These are phyloP conservation scores for Nakazawaea holstii DNA, from an alignment of 805 yeast genomes.

Conservation along the genomic window DNA sequence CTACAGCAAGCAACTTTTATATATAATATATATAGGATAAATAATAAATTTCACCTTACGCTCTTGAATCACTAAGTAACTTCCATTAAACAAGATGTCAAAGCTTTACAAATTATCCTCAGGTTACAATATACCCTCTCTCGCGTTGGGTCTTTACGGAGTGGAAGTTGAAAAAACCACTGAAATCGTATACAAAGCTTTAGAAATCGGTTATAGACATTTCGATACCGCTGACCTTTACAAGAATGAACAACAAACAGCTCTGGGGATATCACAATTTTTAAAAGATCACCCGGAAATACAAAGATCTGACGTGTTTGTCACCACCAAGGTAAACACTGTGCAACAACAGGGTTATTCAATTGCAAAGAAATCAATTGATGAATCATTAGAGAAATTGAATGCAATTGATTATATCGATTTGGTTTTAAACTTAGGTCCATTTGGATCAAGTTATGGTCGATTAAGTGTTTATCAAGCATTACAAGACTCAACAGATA, in stretches of 20 bases:
- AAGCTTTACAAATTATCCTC: conserved; percentile 35
- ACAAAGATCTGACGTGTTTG: conserved; percentile 33
- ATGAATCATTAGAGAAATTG: conserved; percentile 35
- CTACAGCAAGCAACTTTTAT: too few relatives aligned
- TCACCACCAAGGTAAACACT: conserved; percentile 32
- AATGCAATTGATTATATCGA: conserved; percentile 48
- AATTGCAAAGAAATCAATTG: conserved; percentile 36
- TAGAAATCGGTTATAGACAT: conserved; percentile 65
- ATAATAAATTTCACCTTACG: too few relatives aligned
- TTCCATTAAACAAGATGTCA: too few relatives aligned
- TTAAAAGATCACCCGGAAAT: conserved; percentile 19
- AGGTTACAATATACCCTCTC: conserved; percentile 49
- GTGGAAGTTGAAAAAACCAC: conserved; percentile 33
- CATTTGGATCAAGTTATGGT: conserved; percentile 33
- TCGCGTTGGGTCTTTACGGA: conserved; percentile 52
- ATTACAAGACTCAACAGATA: conserved; percentile 46
- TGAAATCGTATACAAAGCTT: conserved; percentile 48
- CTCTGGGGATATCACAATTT: conserved; percentile 48
- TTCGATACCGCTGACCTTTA: conserved; percentile 69
- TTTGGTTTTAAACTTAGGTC: conserved; percentile 49
- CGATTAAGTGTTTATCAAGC: conserved; percentile 50
- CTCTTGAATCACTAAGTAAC: too few relatives aligned
- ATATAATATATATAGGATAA: too few relatives aligned
- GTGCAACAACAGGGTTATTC: conserved; percentile 29
- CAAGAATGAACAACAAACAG: conserved; percentile 58